These are phyloP conservation scores for Grosmannia serpens DNA, from an alignment of 2,329 filamentous ascomycete genomes.

Conservation along the genomic window DNA sequence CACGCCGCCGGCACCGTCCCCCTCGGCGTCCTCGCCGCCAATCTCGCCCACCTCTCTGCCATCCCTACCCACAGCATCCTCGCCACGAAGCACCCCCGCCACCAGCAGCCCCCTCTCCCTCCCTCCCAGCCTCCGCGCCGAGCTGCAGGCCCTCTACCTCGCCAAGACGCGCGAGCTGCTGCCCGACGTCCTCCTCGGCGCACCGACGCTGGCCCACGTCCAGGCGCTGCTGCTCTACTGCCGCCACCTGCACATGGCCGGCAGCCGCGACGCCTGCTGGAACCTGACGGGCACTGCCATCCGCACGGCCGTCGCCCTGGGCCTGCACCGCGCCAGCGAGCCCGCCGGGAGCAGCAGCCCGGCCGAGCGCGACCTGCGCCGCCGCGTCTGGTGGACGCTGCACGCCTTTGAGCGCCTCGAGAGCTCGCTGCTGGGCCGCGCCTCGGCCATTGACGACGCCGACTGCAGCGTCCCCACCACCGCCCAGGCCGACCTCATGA, in stretches of 20 bases:
- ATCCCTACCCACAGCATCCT: neutral
- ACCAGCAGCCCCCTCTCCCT: no score
- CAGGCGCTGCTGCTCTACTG: slow-evolving; percentile 14
- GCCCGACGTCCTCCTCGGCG: slow-evolving; percentile 10
- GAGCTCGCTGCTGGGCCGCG: slow-evolving; percentile 19
- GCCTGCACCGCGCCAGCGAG: slow-evolving; percentile 10
- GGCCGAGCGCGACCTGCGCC: slow-evolving; percentile 17
- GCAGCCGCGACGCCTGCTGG: slow-evolving; percentile 12
- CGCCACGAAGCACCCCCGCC: neutral
- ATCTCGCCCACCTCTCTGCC: neutral
- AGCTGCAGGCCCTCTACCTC: slow-evolving; percentile 8
- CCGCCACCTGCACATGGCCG: slow-evolving; percentile 12
- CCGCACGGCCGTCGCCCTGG: slow-evolving; percentile 11
- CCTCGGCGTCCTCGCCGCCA: slow-evolving; percentile 3
- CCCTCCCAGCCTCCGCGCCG: neutral
- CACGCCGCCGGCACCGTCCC: no score
- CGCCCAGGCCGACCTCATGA: slow-evolving; percentile 14
- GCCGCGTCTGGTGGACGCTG: slow-evolving; percentile 21
- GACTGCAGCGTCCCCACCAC: slow-evolving; percentile 18
- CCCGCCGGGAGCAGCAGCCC: slow-evolving; percentile 16
- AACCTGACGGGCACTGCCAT: slow-evolving; percentile 12
- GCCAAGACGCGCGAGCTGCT: slow-evolving; percentile 7
- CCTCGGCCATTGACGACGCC: slow-evolving; percentile 19
- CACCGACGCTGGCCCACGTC: slow-evolving; percentile 10
- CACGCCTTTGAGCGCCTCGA: slow-evolving; percentile 21